A percentile compares a stretch with the other conserved stretches of the same genome.
phyloP scores from a whole-genome alignment of 192 early-diverging fungal genomes.

The Mortierella alpina region DNA sequence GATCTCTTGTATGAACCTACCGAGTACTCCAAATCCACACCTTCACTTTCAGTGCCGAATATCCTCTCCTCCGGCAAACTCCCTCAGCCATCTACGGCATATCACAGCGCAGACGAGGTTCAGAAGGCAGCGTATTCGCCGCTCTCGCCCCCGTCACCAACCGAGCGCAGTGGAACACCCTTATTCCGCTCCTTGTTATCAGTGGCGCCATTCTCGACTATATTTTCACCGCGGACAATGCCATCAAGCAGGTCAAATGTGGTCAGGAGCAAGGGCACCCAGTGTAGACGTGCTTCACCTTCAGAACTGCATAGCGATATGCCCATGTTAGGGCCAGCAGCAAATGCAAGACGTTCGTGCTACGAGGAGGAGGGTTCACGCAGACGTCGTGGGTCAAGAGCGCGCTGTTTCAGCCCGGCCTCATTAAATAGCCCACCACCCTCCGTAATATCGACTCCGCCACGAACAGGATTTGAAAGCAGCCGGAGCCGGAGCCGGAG shows the following conservation, averaged over 20 bases:
- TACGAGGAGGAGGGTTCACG: too few relatives aligned
- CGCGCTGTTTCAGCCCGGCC: too few relatives aligned
- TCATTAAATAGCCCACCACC: too few relatives aligned
- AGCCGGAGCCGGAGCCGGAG: too few relatives aligned
- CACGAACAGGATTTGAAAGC: too few relatives aligned
- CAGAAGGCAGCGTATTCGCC: background rate
- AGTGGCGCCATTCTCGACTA: conserved; percentile 37
- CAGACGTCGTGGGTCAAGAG: too few relatives aligned
- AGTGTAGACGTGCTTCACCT: background rate
- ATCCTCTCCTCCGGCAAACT: conserved; percentile 9
- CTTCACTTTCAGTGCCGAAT: conserved; percentile 23
- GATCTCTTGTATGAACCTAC: conserved; percentile 29
- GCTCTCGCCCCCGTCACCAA: background rate
- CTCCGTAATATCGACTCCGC: too few relatives aligned
- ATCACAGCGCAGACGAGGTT: background rate
- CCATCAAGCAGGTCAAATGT: background rate
- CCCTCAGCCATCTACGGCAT: background rate
- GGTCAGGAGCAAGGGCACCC: conserved; percentile 2
- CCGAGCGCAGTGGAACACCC: conserved; percentile 22
- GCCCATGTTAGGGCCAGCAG: too few relatives aligned
- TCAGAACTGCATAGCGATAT: too few relatives aligned
- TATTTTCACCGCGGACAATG: conserved; percentile 15
- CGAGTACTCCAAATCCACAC: conserved; percentile 43
- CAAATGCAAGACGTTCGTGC: too few relatives aligned
- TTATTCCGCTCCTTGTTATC: conserved; percentile 36